Percentiles rank a stretch among this genome's conserved stretches.
Conservation (phyloP, 2,329 filamentous ascomycete genomes). For the Teratosphaeriaceae sp. region DNA sequence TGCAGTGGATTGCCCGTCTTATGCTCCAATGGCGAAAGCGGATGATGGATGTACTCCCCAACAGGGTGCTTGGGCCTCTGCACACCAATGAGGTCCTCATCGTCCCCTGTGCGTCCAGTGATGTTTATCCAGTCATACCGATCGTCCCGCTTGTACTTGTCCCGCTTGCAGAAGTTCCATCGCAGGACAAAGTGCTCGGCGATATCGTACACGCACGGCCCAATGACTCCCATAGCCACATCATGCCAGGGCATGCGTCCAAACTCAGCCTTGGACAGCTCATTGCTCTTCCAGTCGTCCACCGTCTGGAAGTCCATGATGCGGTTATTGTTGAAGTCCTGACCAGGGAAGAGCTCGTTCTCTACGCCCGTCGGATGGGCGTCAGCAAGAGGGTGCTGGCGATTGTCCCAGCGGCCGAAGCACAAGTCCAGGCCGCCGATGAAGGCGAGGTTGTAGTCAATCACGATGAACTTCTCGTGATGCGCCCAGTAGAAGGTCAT, state of each 20-base stretch:
- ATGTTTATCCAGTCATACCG: slow-evolving; percentile 80
- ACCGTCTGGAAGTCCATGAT: slow-evolving; percentile 94
- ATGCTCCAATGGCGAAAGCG: slow-evolving; percentile 59
- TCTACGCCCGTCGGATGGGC: slow-evolving; percentile 76
- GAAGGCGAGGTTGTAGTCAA: slow-evolving; percentile 86
- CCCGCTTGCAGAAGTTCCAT: slow-evolving; percentile 95
- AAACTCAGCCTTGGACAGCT: slow-evolving; percentile 82
- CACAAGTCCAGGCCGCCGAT: slow-evolving; percentile 93
- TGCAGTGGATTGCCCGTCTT: slow-evolving; percentile 50
- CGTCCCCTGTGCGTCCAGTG: slow-evolving; percentile 65
- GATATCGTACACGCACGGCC: slow-evolving; percentile 86
- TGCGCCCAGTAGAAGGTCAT: slow-evolving; percentile 99
- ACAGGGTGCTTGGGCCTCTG: slow-evolving; percentile 85
- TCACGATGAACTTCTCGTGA: slow-evolving; percentile 95
- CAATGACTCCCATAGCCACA: slow-evolving; percentile 84
- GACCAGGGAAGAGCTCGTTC: slow-evolving; percentile 85
- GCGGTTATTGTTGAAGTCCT: slow-evolving; percentile 97
- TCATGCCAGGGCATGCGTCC: slow-evolving; percentile 99
- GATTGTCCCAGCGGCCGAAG: slow-evolving; percentile 88
- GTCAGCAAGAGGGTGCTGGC: slow-evolving; percentile 79
- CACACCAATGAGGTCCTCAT: slow-evolving; percentile 82
- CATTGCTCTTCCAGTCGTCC: slow-evolving; percentile 85
- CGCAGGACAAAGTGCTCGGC: slow-evolving; percentile 90
- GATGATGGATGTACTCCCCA: slow-evolving; percentile 80
- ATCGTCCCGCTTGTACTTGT: slow-evolving; percentile 91